Evolutionary conservation across 345 rosid species (phyloP).

Genomic region (Brassica rapa): DNA sequence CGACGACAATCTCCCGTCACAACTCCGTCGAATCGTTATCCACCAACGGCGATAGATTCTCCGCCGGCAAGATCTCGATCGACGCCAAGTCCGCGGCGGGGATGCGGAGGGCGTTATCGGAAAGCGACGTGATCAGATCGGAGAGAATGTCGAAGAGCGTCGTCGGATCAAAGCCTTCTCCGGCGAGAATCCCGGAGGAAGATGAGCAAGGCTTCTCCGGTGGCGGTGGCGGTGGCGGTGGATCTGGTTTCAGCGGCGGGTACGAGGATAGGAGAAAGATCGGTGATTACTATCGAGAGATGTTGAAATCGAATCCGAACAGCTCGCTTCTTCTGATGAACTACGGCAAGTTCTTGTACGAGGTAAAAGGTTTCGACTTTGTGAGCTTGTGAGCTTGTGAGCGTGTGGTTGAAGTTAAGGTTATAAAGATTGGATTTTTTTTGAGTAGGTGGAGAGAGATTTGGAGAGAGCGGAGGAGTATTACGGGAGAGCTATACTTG

Average conservation of each 20-base stretch:
- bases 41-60: slow-evolving; percentile 40
- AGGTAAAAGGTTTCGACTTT: slow-evolving; percentile 42
- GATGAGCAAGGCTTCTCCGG: slow-evolving; percentile 44
- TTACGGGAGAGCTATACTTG: slow-evolving; percentile 79
- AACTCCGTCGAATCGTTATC: slow-evolving; percentile 51
- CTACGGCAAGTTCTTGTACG: slow-evolving; percentile 72
- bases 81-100: slow-evolving; percentile 42
- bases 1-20: slow-evolving; percentile 45
- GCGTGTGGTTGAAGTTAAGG: neutral
- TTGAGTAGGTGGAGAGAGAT: slow-evolving; percentile 56
- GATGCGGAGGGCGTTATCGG: slow-evolving; percentile 58
- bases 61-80: slow-evolving; percentile 49
- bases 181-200: slow-evolving; percentile 40
- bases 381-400: neutral
- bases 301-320: slow-evolving; percentile 64
- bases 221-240: slow-evolving; percentile 41
- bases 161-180: slow-evolving; percentile 44
- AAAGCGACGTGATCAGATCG: slow-evolving; percentile 49
- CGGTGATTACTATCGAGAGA: slow-evolving; percentile 63
- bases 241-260: slow-evolving; percentile 39
- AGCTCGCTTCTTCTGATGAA: slow-evolving; percentile 71
- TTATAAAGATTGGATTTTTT: neutral
- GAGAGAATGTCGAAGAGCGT: slow-evolving; percentile 28
- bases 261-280: slow-evolving; percentile 47
- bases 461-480: slow-evolving; percentile 63